Evolutionary conservation across 345 rosid genomes (phyloP), one percentile per base, ranked within the genome.

Genomic region (Abelmoschus esculentus): DNA sequence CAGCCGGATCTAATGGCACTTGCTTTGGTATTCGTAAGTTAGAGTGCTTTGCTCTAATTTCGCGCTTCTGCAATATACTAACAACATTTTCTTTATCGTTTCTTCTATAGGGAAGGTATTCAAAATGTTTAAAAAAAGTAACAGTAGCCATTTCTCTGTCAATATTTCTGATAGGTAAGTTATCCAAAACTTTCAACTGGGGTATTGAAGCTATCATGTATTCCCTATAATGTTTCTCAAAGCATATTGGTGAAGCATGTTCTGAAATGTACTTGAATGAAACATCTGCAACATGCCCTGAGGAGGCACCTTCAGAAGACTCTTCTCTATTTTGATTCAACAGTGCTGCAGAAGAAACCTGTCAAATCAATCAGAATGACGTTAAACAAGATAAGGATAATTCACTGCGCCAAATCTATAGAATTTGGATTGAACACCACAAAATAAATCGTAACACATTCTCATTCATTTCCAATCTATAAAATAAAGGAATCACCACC

Each of bases 181-280:
- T 80, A 80, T 93, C 98, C 61, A 93, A 76, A 71, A 87, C 83
- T 80, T 81, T 88, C 79, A 93, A 70, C 61, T 86, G 78, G 40
- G 97, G 92, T 17, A 91, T 74, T 56, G 96, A 91, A 72, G 90
- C 85, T 82, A 93, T 86, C 85, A 87, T 82, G 80, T 72, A 93
- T 42, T 89, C 92, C 82, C 95, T 86, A 63, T 93, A 93, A 77
- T 93, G 92, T 72, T 89, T 89, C 78, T 87, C 83, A 29, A 79
- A 86, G 84, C 98, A 93, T 82, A 93, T 88, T 1, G 96, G 96
- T 71, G 98, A 91, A 75, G 97, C 84, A 70, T 77, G 82, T 42
- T 77, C 64, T n/a, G 96, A 79, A 47, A 84, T 75, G 75, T 81
- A 93, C 69, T 83, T 87, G 71, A 86, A 71, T 31, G 84, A 84